A percentile compares a stretch with the other conserved stretches of the same genome.
Evolutionary conservation across 1,139 yeast species (phyloP).

Genomic region (Hanseniaspora uvarum): DNA sequence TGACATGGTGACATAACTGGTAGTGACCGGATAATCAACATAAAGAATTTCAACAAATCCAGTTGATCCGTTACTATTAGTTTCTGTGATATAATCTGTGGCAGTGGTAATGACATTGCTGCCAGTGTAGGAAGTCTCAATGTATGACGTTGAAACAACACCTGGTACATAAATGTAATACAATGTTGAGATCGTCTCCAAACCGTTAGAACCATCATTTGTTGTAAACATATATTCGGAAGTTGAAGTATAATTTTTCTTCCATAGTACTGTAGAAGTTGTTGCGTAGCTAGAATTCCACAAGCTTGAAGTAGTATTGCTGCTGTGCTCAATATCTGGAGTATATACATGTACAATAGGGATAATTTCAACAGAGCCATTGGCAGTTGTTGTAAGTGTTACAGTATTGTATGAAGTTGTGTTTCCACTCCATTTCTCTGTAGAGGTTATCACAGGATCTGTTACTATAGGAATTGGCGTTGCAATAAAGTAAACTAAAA

Average conservation of each 20-base stretch:
- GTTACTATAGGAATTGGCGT: background rate
- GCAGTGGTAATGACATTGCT: constrained; percentile 16
- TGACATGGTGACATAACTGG: background rate
- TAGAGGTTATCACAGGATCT: background rate
- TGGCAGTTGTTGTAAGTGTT: background rate
- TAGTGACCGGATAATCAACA: constrained; percentile 1
- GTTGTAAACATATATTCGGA: constrained; percentile 17
- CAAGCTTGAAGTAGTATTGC: background rate
- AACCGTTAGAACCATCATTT: constrained; percentile 19
- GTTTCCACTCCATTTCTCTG: background rate
- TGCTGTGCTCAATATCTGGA: background rate
- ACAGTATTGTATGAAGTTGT: background rate
- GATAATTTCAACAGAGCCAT: background rate
- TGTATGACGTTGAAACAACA: constrained; percentile 7
- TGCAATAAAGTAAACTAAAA: background rate
- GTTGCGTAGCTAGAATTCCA: background rate
- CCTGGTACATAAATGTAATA: constrained; percentile 20
- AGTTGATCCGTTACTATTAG: constrained; percentile 17
- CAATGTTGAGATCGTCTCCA: constrained; percentile 18
- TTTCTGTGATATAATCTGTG: constrained; percentile 18
- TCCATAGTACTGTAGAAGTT: constrained; percentile 15
- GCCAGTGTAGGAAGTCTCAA: constrained; percentile 17
- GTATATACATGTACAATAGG: background rate
- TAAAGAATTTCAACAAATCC: constrained; percentile 6
- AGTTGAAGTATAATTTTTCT: constrained; percentile 18